Base-by-base conservation (phyloP, 768 basidiomycete species). In the Russula earlei region DNA sequence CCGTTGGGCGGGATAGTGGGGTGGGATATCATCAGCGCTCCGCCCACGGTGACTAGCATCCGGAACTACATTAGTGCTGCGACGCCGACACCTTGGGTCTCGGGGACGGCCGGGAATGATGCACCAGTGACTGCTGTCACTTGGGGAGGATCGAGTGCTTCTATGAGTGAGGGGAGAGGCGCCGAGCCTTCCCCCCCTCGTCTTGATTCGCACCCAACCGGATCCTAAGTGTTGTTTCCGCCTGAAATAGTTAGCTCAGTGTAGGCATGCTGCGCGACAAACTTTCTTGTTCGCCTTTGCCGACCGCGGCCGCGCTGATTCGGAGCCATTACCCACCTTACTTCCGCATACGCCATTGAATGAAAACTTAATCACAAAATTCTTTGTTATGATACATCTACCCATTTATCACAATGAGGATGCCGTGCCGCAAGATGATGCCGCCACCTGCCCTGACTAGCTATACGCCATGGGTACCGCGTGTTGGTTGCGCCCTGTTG, bases 1-100 rank as follows among this genome's bases (percentile, higher is more conserved):
- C 86, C 87, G 8, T 76, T 96, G 22, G 93, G 92, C 19, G 87
- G 90, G 0, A 64, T 91, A 24, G 70, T 94, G 52, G 79, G 82
- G 64, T 91, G 89, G 89, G 74, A 73, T 56, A 33, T 52, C 19
- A 31, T 41, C 7, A 49, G 56, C 41, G 49, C 55, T 49, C 49
- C 44, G 43, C 19, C 19, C 55, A 46, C n/a, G 19, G 12, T 24
- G 36, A 25, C 36, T 52, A 24, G 12, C 52, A 20, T 42, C 31
- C 36, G 29, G 6, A 37, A 8, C 19, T 15, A 41, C 22, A 45
- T 43, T 31, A 22, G 24, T 22, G 19, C 40, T 36, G 34, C 59
- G 22, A 55, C 63, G 37, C 56, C 54, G n/a, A 58, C 61, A 25
- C 63, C 67, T 51, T 62, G 61, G 66, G 48, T 52, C 33, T 44